A percentile compares a stretch with the other conserved stretches of the same genome.
Evolutionary conservation across 176 grass and related monocot genomes (phyloP).

Genomic region (Triticum turgidum): DNA sequence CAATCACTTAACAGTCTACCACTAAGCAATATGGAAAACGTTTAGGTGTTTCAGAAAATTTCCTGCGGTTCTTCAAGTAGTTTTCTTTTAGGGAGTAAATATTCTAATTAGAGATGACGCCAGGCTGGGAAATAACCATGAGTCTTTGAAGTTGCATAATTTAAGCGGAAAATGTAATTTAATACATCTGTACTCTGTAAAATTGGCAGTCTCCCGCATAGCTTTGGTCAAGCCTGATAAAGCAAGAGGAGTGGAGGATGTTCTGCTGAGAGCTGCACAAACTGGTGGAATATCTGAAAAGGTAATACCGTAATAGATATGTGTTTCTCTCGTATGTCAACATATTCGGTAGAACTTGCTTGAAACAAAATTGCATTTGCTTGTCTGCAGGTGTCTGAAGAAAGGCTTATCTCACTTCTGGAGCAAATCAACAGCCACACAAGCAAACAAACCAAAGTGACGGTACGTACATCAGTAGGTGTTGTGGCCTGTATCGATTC

Average conservation of each 20-base stretch:
- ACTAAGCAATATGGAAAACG: neutral
- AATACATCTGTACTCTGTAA: slow-evolving; percentile 1
- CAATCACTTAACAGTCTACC: neutral
- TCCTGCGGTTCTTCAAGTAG: neutral
- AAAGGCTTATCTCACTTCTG: slow-evolving; percentile 78
- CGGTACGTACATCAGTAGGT: slow-evolving; percentile 47
- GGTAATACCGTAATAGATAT: slow-evolving; percentile 44
- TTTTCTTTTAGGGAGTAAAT: neutral
- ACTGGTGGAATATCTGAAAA: slow-evolving; percentile 92
- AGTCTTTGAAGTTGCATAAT: neutral
- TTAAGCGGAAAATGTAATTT: neutral
- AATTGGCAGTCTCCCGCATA: slow-evolving; percentile 27
- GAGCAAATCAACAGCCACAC: slow-evolving; percentile 89
- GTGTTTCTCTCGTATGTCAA: too few species aligned
- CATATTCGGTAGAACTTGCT: neutral
- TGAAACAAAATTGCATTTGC: neutral
- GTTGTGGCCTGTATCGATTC: neutral
- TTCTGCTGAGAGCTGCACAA: slow-evolving; percentile 82
- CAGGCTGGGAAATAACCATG: neutral
- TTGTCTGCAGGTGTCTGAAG: slow-evolving; percentile 75
- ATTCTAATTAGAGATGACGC: neutral
- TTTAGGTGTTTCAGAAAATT: neutral
- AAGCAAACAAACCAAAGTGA: slow-evolving; percentile 87
- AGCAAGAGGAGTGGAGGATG: slow-evolving; percentile 95
- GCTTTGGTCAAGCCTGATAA: slow-evolving; percentile 90